A percentile compares a stretch with the other conserved stretches of the same genome.
Evolutionary conservation across 1,284 basidiomycete genomes (phyloP).

Genomic region (Prillingera fragicola): DNA sequence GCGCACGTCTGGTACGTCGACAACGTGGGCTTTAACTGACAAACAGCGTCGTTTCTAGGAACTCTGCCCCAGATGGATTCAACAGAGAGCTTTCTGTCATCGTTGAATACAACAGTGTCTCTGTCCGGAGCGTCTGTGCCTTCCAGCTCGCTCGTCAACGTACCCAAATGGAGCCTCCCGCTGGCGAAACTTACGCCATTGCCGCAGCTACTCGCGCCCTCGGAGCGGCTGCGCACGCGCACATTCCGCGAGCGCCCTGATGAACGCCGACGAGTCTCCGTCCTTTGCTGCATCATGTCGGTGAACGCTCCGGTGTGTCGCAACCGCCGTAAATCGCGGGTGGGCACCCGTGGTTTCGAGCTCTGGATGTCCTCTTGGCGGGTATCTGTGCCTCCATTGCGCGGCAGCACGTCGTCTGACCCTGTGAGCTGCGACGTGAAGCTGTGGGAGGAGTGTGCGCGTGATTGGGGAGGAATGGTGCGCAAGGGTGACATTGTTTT

Average conservation of each 20-base stretch:
- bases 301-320: conserved; percentile 20
- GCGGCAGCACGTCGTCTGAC: not conserved
- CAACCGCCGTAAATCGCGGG: conserved; percentile 19
- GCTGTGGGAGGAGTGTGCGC: conserved; percentile 34
- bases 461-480: conserved; percentile 28
- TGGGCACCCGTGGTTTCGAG: conserved; percentile 15
- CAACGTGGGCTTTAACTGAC: not conserved
- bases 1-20: conserved; percentile 8
- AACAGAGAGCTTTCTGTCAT: conserved; percentile 17
- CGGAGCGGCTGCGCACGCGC: not conserved
- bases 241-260: not conserved
- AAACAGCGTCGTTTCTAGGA: not conserved
- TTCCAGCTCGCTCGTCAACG: conserved; percentile 18
- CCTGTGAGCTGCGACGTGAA: conserved; percentile 28
- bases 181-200: conserved; percentile 26
- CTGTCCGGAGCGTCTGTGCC: conserved; percentile 14
- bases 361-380: conserved; percentile 36
- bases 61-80: not conserved
- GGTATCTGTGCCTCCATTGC: conserved; percentile 21
- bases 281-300: conserved; percentile 34
- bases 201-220: conserved; percentile 6
- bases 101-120: conserved; percentile 29
- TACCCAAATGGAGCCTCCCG: conserved; percentile 36
- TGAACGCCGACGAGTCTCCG: conserved; percentile 9
- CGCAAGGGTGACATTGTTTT: conserved; percentile 38